Conservation (phyloP, 1,284 basidiomycete species). For the Heterobasidion occidentale region DNA sequence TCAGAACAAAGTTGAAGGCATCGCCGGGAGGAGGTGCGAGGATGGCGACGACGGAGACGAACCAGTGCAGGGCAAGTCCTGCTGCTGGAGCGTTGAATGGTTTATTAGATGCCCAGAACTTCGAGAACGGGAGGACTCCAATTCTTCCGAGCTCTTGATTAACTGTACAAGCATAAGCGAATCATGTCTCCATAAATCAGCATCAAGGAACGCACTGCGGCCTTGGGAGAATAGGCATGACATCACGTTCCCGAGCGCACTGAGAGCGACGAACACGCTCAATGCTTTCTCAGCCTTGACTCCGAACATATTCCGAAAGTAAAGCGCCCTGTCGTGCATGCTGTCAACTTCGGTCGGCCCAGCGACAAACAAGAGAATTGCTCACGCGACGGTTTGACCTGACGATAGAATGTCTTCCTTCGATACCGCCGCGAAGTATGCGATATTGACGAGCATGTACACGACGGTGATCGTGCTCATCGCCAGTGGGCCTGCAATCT, state of each 20-base stretch:
- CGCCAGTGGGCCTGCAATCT: conserved; percentile 56
- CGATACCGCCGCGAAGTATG: conserved; percentile 62
- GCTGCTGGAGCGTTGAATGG: conserved; percentile 54
- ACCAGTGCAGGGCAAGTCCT: conserved; percentile 49
- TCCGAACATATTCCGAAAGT: conserved; percentile 64
- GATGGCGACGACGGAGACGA: conserved; percentile 41
- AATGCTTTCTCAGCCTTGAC: conserved; percentile 49
- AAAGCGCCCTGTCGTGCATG: conserved; percentile 38
- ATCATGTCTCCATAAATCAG: background rate
- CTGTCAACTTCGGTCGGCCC: background rate
- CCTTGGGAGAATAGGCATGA: conserved; percentile 56
- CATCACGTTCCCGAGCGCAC: conserved; percentile 54
- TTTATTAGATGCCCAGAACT: conserved; percentile 56
- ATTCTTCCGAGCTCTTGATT: conserved; percentile 66
- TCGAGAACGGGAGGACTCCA: conserved; percentile 53
- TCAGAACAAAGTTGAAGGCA: conserved; percentile 61
- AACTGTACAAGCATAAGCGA: conserved; percentile 27
- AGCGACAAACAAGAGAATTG: conserved; percentile 1
- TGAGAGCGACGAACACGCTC: conserved; percentile 54
- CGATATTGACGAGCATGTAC: conserved; percentile 57
- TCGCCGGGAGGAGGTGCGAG: conserved; percentile 53
- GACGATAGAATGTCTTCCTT: conserved; percentile 56
- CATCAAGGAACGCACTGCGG: conserved; percentile 19
- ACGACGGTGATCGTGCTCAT: conserved; percentile 44
- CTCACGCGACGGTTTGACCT: conserved; percentile 54